Base-by-base conservation (phyloP, 2,329 filamentous ascomycete genomes). In the Tolypocladium amazonense region DNA sequence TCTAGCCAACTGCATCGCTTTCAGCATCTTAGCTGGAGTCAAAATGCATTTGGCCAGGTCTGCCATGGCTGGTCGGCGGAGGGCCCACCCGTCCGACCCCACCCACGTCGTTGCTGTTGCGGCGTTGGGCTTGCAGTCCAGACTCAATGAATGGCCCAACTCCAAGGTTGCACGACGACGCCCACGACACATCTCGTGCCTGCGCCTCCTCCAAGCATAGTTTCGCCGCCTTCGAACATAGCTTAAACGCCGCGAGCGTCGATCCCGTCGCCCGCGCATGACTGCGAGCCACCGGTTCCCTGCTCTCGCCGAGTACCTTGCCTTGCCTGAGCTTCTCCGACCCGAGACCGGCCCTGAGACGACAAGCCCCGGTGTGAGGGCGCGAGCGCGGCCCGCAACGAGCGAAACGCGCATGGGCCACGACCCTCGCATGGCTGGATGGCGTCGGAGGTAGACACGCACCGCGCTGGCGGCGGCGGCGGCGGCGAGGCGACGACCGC, bases 391-490 rank as follows among this genome's bases (percentile, higher is more conserved):
- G 50, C 50, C 50, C 50, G 50, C 27, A 1, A 18, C 45, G 50
- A 53, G 15, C 50, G 50, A 58, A 53, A 59, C 56, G 38, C 62
- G 59, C 61, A 63, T 65, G 61, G 58, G 43, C 53, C 52, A 57
- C 56, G 52, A 33, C 41, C 57, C 59, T 56, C 65, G 64, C 64
- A 71, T 70, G 68, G 69, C 67, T 67, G 69, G 65, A 73, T 73
- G 71, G 70, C 70, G 65, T 65, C 70, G 60, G 69, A 62, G 60
- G 62, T 69, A 68, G 65, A 69, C 64, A 65, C 62, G 61, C 64
- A 69, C 64, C 66, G 63, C 62, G 63, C 38, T 30, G 37, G 15
- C 55, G 15, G 54, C 41, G 55, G 35, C 39, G 56, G 38, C 38
- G 38, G 30, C 47, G 57, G 15, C 45, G 56, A 37, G 47, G 53